Evolutionary conservation across 2,329 filamentous ascomycete genomes (phyloP).

Genomic region (Rugonectria rugulosa): DNA sequence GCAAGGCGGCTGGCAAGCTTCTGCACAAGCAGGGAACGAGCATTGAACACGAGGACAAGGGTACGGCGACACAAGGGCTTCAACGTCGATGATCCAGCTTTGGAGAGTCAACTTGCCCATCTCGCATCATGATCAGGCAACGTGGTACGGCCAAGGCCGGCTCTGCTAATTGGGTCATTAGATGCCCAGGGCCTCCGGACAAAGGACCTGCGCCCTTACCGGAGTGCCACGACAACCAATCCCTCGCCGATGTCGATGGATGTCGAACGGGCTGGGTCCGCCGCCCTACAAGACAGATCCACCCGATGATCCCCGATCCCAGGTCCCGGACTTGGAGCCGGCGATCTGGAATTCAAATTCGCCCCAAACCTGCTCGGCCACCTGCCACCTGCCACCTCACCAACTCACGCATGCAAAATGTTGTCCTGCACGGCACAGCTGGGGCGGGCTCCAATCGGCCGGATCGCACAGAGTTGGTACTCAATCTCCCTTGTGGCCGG

Average conservation of each 20-base stretch:
- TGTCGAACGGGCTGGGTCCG: slow-evolving; percentile 10
- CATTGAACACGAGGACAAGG: background rate
- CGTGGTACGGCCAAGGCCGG: too few relatives aligned
- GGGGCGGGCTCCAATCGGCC: background rate
- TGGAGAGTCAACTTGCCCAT: background rate
- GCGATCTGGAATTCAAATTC: slow-evolving; percentile 34
- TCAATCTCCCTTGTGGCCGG: slow-evolving; percentile 2
- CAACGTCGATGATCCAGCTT: background rate
- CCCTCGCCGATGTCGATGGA: background rate
- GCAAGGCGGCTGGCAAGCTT: background rate
- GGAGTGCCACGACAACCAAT: background rate
- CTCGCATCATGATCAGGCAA: slow-evolving; percentile 4
- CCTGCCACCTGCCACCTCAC: too few relatives aligned
- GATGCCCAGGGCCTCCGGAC: too few relatives aligned
- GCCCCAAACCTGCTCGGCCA: background rate
- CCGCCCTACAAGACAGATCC: slow-evolving; percentile 13
- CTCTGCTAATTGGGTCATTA: too few relatives aligned
- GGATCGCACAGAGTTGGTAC: background rate
- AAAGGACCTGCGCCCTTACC: too few relatives aligned
- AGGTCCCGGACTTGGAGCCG: slow-evolving; percentile 24
- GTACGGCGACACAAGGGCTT: background rate
- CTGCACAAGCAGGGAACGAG: too few relatives aligned
- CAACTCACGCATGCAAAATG: too few relatives aligned
- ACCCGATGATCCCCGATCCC: slow-evolving; percentile 33
- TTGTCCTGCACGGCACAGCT: slow-evolving; percentile 1